phyloP scores from a whole-genome alignment of 2,329 filamentous ascomycete species.

The Blastomyces gilchristii region DNA sequence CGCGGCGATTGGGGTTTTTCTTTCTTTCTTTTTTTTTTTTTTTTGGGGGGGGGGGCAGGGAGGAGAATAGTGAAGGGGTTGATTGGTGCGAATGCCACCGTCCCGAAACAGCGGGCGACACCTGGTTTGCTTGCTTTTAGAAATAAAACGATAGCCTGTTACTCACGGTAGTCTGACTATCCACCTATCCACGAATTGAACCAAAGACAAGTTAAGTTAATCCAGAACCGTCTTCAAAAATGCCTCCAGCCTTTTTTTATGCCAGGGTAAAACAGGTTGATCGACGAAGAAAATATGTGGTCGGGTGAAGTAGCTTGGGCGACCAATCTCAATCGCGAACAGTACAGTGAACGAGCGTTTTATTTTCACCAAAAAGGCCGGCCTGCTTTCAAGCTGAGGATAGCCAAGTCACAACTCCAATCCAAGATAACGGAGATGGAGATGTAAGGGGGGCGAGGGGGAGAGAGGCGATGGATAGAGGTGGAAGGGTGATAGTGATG shows the following conservation, averaged over 20 bases:
- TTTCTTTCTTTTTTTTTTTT: too few relatives aligned
- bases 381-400: background rate
- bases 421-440: background rate
- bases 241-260: background rate
- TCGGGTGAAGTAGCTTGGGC: background rate
- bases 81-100: background rate
- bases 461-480: background rate
- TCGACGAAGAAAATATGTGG: background rate
- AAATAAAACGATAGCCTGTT: background rate
- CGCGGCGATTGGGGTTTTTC: background rate
- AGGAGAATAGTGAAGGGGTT: background rate
- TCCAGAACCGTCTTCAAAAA: background rate
- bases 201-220: background rate
- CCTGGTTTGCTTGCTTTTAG: too few relatives aligned
- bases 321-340: background rate
- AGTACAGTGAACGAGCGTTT: background rate
- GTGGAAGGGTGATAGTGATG: too few relatives aligned
- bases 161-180: background rate
- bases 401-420: background rate
- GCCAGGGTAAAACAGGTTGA: background rate
- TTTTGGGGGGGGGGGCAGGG: too few relatives aligned
- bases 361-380: background rate
- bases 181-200: background rate
- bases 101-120: background rate
- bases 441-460: background rate